These are phyloP conservation scores for Ophiostoma tasmaniense DNA, from an alignment of 2,329 filamentous ascomycete genomes.

Conservation along the genomic window DNA sequence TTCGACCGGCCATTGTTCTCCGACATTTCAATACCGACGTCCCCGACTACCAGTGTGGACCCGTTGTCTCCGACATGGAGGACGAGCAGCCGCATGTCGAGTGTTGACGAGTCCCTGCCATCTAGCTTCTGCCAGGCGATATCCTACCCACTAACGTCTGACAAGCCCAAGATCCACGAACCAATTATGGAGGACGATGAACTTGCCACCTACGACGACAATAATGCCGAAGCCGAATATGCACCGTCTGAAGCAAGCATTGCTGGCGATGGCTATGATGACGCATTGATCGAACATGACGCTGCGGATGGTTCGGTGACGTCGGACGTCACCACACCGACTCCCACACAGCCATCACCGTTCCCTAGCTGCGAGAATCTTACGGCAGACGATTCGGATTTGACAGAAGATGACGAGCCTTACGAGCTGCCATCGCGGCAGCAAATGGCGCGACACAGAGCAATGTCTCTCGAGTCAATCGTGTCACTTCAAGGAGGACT, in stretches of 20 bases:
- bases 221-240: neutral
- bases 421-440: constrained; percentile 8
- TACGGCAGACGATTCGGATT: neutral
- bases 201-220: neutral
- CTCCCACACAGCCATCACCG: constrained; percentile 11
- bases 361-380: constrained; percentile 7
- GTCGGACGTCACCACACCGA: constrained; percentile 13
- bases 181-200: constrained; percentile 17
- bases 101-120: constrained; percentile 3
- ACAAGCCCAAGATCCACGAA: neutral
- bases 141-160: neutral
- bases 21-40: constrained; percentile 67
- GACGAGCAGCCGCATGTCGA: constrained; percentile 44
- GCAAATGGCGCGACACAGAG: constrained; percentile 46
- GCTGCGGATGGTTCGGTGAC: neutral
- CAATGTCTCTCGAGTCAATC: constrained; percentile 77
- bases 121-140: constrained; percentile 10
- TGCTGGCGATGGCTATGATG: neutral
- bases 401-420: neutral
- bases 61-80: constrained; percentile 56
- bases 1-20: constrained; percentile 62
- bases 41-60: constrained; percentile 68
- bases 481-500: constrained; percentile 79
- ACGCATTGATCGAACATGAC: neutral
- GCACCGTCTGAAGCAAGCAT: neutral